phyloP scores from a whole-genome alignment of 306 rosid genomes.

The Quercus agrifolia region DNA sequence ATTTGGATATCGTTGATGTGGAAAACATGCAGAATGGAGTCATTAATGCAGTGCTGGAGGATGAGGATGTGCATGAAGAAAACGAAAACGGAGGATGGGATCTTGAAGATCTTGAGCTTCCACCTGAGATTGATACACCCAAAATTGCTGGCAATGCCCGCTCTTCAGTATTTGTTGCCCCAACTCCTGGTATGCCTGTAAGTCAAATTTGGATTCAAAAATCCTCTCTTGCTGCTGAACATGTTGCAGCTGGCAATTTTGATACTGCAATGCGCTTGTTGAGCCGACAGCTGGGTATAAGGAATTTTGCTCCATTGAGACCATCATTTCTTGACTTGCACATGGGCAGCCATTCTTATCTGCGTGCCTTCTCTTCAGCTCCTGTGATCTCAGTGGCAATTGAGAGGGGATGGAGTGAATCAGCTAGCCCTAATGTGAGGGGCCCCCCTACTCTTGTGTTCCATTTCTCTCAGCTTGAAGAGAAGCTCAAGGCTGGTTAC shows the following conservation, averaged over 20 bases:
- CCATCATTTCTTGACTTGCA: constrained; percentile 74
- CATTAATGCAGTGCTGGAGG: constrained; percentile 48
- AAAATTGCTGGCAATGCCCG: constrained; percentile 49
- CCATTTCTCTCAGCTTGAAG: constrained; percentile 75
- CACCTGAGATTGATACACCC: constrained; percentile 81
- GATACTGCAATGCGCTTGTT: constrained; percentile 91
- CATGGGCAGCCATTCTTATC: constrained; percentile 70
- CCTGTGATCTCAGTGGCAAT: constrained; percentile 72
- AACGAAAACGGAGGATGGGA: constrained; percentile 80
- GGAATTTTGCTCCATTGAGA: constrained; percentile 68
- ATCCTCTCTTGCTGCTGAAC: constrained; percentile 95
- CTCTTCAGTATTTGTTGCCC: constrained; percentile 65
- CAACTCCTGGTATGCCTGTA: constrained; percentile 89
- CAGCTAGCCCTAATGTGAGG: constrained; percentile 77
- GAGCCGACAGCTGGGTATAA: constrained; percentile 82
- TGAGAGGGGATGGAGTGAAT: constrained; percentile 84
- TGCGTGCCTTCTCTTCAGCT: constrained; percentile 71
- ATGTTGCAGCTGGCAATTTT: constrained; percentile 89
- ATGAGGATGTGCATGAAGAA: constrained; percentile 58
- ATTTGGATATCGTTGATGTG: constrained; percentile 66
- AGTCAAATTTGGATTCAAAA: constrained; percentile 88
- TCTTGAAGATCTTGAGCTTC: constrained; percentile 85
- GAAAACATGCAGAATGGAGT: constrained; percentile 67
- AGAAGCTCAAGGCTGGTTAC: constrained; percentile 85
- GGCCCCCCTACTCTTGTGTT: constrained; percentile 72